phyloP scores from a whole-genome alignment of 441 rosid species.

The Aleurites moluccanus region DNA sequence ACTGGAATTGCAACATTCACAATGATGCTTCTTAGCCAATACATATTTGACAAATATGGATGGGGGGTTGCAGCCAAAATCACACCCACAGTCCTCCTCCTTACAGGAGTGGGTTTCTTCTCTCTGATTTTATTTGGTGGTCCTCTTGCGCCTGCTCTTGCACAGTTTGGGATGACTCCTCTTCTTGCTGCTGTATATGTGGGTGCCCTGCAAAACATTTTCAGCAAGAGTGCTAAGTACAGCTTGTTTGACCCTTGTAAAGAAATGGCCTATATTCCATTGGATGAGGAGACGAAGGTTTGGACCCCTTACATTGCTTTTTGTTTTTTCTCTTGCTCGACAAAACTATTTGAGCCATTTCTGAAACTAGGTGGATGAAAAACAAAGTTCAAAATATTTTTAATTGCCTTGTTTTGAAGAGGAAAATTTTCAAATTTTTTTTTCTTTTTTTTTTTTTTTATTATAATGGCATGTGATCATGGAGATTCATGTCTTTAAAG shows the following conservation, averaged over 20 bases:
- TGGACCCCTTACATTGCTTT: slow-evolving; percentile 11
- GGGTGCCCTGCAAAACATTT: slow-evolving; percentile 97
- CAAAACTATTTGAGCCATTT: not conserved
- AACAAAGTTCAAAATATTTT: not conserved
- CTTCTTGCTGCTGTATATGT: slow-evolving; percentile 95
- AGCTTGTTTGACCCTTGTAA: slow-evolving; percentile 98
- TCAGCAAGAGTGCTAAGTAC: slow-evolving; percentile 99
- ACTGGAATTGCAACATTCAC: slow-evolving; percentile 92
- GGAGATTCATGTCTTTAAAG: not conserved
- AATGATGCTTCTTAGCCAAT: slow-evolving; percentile 96
- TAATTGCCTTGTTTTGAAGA: not conserved
- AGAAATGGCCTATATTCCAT: slow-evolving; percentile 97
- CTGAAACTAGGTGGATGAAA: not conserved
- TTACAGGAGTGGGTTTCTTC: slow-evolving; percentile 91
- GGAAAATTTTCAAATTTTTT: not conserved
- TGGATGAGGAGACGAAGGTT: slow-evolving; percentile 98
- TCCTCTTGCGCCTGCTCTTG: slow-evolving; percentile 66
- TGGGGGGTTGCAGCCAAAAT: slow-evolving; percentile 98
- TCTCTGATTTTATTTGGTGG: slow-evolving; percentile 74
- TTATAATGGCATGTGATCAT: not conserved
- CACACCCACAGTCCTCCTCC: slow-evolving; percentile 88
- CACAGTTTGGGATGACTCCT: slow-evolving; percentile 81
- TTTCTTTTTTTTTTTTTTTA: not conserved
- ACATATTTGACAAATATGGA: slow-evolving; percentile 77
- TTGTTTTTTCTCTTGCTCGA: not conserved